Base-by-base conservation (phyloP, 176 grass and related monocot species). In the Oryza nivara region DNA sequence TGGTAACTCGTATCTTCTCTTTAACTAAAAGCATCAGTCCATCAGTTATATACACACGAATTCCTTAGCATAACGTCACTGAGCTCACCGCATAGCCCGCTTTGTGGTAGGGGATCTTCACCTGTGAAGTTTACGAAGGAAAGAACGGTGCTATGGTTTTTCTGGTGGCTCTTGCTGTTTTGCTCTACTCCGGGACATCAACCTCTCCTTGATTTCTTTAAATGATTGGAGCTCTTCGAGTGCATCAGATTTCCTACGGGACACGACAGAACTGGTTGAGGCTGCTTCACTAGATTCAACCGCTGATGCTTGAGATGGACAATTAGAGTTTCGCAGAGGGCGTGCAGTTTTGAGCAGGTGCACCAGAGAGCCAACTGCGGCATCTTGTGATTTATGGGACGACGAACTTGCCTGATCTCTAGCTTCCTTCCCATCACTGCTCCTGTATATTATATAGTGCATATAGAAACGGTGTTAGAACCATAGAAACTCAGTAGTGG, bases 311-410 rank as follows among this genome's bases (percentile, higher is more conserved):
- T 95, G 89, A 34, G 85, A 90, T n/a, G 87, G 85, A 82, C 72
- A 87, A 66, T 77, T 87, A 72, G 85, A 89, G 70, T 93, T 88
- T 70, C 93, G 87, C 61, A 98, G 83, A 0, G 96, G 89, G 0
- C 71, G 54, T 19, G 96, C 91, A 10, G 70, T 82, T 80, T 52
- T 92, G 76, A 98, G 81, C 66, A 95, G 91, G 63, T 89, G 86
- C 67, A 98, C 87, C 72, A 98, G 81, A 86, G 71, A 84, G 61
- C 93, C 93, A 26, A 98, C 91, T n/a, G 86, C 86, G 25, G 96
- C 96, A 72, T 93, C 88, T 90, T 90, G 96, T 67, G 93, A 98
- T 90, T 92, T 98, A 80, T 90, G 89, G 56, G 91, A 90, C 1
- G 85, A 90, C 6, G 82, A 89, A 28, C 76, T 80, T 70, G 80